These are phyloP conservation scores for Durusdinium trenchii DNA, from an alignment of 73 alveolate species.

Conservation along the genomic window DNA sequence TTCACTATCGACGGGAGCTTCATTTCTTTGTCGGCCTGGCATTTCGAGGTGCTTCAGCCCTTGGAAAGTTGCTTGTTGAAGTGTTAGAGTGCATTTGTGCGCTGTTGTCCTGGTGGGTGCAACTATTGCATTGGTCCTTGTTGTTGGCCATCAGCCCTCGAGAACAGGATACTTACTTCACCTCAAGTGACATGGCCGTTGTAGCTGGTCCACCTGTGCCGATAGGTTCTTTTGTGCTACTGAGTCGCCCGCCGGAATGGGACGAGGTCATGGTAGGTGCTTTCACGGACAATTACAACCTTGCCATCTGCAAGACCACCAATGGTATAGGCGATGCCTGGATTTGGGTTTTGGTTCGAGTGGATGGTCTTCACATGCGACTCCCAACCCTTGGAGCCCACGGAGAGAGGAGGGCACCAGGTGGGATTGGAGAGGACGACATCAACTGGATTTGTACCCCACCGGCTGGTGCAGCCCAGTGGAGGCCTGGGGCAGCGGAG, in stretches of 20 bases:
- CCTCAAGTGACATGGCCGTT: too few species aligned
- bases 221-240: neutral
- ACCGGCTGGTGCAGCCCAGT: neutral
- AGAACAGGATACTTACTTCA: too few species aligned
- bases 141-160: too few species aligned
- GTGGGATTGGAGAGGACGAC: neutral
- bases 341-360: neutral
- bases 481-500: neutral
- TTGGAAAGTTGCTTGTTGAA: too few species aligned
- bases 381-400: neutral
- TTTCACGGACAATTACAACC: neutral
- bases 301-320: neutral
- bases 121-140: too few species aligned
- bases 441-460: conserved; percentile 31
- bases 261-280: conserved; percentile 46
- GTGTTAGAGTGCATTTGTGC: too few species aligned
- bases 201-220: neutral
- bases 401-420: neutral
- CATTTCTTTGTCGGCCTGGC: too few species aligned
- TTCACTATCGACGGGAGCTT: too few species aligned
- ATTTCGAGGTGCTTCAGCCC: too few species aligned
- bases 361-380: neutral
- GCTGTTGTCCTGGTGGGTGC: too few species aligned
- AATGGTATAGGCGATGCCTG: neutral
- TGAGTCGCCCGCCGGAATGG: neutral